Evolutionary conservation across 352 stramenopile species (phyloP).

Genomic region (Pilasporangium apinafurcum): DNA sequence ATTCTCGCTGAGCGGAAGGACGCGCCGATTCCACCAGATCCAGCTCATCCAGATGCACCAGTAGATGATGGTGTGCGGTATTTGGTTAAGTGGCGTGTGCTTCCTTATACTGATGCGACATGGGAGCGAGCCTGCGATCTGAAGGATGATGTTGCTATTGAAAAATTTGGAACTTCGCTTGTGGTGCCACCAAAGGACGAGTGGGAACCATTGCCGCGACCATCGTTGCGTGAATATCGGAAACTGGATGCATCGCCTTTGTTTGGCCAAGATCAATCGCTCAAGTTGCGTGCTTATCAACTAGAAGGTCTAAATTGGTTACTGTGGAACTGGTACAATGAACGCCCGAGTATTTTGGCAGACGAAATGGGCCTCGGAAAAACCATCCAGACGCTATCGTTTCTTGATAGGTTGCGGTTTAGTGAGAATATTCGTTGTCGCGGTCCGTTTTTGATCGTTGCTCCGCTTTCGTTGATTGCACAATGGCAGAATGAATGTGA

Average conservation of each 20-base stretch:
- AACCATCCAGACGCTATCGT: constrained; percentile 90
- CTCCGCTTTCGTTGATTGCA: constrained; percentile 96
- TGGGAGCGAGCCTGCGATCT: constrained; percentile 86
- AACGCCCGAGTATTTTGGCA: constrained; percentile 80
- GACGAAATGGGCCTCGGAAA: constrained; percentile 93
- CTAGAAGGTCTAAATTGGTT: constrained; percentile 88
- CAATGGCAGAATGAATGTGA: constrained; percentile 99
- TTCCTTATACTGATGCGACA: constrained; percentile 82
- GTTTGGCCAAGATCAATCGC: constrained; percentile 70
- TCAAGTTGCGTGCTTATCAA: constrained; percentile 77
- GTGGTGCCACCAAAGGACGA: constrained; percentile 52
- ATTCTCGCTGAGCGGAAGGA: constrained; percentile 78
- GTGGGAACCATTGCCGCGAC: constrained; percentile 53
- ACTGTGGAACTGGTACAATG: constrained; percentile 89
- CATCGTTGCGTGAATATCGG: constrained; percentile 76
- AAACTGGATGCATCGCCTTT: constrained; percentile 74
- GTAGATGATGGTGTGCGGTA: constrained; percentile 86
- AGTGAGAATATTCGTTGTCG: constrained; percentile 87
- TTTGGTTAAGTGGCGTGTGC: constrained; percentile 84
- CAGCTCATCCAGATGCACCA: constrained; percentile 45
- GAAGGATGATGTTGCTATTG: constrained; percentile 79
- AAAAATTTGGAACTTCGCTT: constrained; percentile 55
- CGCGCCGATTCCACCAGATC: constrained; percentile 36
- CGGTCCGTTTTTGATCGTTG: constrained; percentile 97
- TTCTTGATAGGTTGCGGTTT: constrained; percentile 91